These are phyloP conservation scores for Solanum virginianum DNA, from an alignment of 257 asterid genomes.

Conservation along the genomic window DNA sequence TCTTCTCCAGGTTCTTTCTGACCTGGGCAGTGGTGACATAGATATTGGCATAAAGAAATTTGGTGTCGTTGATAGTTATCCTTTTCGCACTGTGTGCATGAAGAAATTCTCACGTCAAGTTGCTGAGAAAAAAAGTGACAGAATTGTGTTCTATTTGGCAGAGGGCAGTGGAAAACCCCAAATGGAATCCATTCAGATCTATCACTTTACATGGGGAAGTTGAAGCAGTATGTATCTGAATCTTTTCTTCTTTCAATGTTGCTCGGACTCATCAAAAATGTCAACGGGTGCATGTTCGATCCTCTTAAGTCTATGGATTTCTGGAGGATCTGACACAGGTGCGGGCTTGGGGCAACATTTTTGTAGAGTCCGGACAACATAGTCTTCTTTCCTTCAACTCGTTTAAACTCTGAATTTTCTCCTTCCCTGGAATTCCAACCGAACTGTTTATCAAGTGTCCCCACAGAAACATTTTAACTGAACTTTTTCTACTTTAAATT, in stretches of 20 bases:
- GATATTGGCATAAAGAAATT: background rate
- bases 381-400: no score
- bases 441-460: background rate
- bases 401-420: background rate
- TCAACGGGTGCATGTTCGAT: no score
- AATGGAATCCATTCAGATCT: background rate
- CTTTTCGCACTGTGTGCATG: background rate
- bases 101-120: background rate
- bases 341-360: no score
- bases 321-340: no score
- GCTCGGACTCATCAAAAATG: no score
- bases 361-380: no score
- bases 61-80: background rate
- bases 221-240: background rate
- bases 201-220: background rate
- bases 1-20: background rate
- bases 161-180: background rate
- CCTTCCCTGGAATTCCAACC: background rate
- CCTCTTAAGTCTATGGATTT: no score
- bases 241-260: background rate
- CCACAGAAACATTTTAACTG: background rate
- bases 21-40: background rate
- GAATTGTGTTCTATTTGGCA: background rate
- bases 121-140: background rate
- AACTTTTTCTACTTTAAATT: background rate